Conservation (phyloP, 148 eudicot genomes). For the Chenopodium quinoa region DNA sequence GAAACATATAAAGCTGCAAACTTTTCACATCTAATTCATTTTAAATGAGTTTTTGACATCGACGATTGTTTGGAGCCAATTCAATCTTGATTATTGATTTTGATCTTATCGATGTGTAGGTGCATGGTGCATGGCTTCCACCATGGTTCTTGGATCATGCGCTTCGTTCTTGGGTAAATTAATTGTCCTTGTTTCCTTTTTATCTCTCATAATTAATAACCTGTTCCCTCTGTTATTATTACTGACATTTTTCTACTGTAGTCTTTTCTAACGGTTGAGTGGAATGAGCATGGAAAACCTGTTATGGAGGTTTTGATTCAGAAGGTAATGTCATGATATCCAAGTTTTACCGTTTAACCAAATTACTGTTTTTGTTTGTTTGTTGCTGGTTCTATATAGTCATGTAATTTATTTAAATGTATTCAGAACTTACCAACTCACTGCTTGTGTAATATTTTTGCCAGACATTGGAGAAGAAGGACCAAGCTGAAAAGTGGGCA, state of each 20-base stretch:
- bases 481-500: constrained; percentile 76
- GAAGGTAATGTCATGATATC: constrained; percentile 50
- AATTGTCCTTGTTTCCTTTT: not conserved
- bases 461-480: constrained; percentile 66
- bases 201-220: not conserved
- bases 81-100: constrained; percentile 13
- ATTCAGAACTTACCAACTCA: not conserved
- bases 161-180: constrained; percentile 50
- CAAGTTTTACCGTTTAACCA: not conserved
- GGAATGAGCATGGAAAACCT: constrained; percentile 84
- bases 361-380: not conserved
- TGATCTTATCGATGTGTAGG: constrained; percentile 42
- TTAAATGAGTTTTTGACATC: not conserved
- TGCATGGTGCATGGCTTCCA: constrained; percentile 91
- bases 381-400: not conserved
- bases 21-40: not conserved
- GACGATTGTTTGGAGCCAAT: not conserved
- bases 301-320: constrained; percentile 52
- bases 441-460: constrained; percentile 13
- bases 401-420: not conserved
- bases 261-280: constrained; percentile 60
- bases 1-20: not conserved
- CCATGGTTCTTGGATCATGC: constrained; percentile 72
- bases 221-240: constrained; percentile 11
- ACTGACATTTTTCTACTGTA: constrained; percentile 25